These are phyloP conservation scores for Epicoccum sorghinum DNA, from an alignment of 2,329 filamentous ascomycete genomes.

Conservation along the genomic window DNA sequence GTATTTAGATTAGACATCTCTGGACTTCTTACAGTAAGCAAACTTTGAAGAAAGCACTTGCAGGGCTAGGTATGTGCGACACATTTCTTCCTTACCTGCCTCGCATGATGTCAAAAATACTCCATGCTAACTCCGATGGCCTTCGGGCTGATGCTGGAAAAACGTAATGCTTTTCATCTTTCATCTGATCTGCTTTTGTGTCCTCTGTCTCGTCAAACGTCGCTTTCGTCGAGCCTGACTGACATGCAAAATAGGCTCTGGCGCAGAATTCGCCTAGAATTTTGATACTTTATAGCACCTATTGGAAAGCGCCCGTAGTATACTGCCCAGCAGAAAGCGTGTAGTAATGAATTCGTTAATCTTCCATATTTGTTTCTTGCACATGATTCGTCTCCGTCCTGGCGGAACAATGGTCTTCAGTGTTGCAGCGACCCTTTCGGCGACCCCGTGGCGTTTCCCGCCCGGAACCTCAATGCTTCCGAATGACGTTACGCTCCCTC, in stretches of 20 bases:
- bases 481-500: conserved; percentile 11
- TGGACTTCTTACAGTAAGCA: too few species aligned
- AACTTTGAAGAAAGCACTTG: neutral
- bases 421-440: conserved; percentile 6
- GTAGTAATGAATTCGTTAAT: conserved; percentile 3
- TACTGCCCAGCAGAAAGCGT: neutral
- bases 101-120: conserved; percentile 45
- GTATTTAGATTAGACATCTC: conserved; percentile 7
- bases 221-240: conserved; percentile 6
- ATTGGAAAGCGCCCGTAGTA: too few species aligned
- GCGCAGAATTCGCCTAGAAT: too few species aligned
- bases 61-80: conserved; percentile 18
- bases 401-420: conserved; percentile 5
- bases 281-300: too few species aligned
- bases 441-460: conserved; percentile 7
- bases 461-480: conserved; percentile 1
- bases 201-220: neutral
- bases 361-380: neutral
- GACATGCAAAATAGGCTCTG: neutral
- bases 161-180: conserved; percentile 50
- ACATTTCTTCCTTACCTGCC: neutral
- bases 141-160: conserved; percentile 41
- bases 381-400: conserved; percentile 5
- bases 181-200: conserved; percentile 39
- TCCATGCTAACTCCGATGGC: conserved; percentile 49